Evolutionary conservation across 768 basidiomycete genomes (phyloP).

Genomic region (Pholiota microspora): DNA sequence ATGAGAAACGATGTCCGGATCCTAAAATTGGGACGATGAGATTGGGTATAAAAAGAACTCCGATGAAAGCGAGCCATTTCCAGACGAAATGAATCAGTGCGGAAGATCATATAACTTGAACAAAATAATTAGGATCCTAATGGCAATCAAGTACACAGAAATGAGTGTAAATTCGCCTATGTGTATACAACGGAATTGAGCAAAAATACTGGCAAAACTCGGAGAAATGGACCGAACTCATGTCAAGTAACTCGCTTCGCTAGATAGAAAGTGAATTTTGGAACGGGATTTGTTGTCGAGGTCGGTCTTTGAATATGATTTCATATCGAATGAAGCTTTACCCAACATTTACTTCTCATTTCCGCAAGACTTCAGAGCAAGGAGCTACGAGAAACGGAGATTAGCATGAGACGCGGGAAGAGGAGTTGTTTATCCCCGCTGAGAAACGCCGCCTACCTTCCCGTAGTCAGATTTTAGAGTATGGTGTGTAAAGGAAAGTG

Average conservation of each 20-base stretch:
- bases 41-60: neutral
- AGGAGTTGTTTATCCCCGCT: neutral
- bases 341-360: neutral
- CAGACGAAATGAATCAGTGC: neutral
- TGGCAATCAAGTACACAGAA: too few relatives aligned
- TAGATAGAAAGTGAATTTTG: neutral
- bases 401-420: neutral
- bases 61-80: neutral
- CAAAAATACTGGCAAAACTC: neutral
- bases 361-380: neutral
- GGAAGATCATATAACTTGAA: neutral
- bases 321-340: neutral
- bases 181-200: neutral
- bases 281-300: neutral
- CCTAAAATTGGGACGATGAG: neutral
- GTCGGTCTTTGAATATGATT: neutral
- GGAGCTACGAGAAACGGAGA: neutral
- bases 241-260: neutral
- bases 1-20: neutral
- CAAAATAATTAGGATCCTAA: too few relatives aligned
- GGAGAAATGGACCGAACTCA: neutral
- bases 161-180: too few relatives aligned
- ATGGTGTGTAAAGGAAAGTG: neutral
- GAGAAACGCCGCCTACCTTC: neutral
- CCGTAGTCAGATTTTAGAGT: too few relatives aligned